Evolutionary conservation across 164 flowering plant genomes (phyloP).

Genomic region (Magnolia changhungtana): DNA sequence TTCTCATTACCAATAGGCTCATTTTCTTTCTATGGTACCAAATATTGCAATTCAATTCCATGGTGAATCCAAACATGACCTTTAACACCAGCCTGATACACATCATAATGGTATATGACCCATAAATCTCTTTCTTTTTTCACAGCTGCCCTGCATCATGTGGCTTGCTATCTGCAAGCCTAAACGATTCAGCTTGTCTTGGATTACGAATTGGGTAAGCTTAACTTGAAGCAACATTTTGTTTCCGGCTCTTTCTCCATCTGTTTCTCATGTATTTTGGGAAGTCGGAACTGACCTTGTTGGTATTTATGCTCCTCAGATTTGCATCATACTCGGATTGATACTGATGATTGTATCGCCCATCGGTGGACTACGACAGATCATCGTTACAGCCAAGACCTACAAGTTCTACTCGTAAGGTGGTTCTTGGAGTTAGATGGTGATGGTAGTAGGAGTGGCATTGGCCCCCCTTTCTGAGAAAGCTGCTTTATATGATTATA

Average conservation of each 20-base stretch:
- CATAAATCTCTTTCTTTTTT: not conserved
- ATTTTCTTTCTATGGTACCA: too few relatives aligned
- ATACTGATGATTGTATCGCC: constrained; percentile 8
- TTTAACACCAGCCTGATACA: not conserved
- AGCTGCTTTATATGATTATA: too few relatives aligned
- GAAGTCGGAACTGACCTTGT: not conserved
- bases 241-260: not conserved
- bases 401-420: constrained; percentile 10
- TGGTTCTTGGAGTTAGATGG: not conserved
- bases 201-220: constrained; percentile 57
- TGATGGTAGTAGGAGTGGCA: not conserved
- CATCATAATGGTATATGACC: not conserved
- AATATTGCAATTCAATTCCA: not conserved
- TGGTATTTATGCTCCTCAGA: not conserved
- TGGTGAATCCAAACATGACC: not conserved
- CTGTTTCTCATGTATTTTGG: not conserved
- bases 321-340: constrained; percentile 14
- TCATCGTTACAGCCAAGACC: constrained; percentile 7
- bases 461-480: not conserved
- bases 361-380: constrained; percentile 10
- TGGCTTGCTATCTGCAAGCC: constrained; percentile 68
- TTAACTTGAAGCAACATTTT: not conserved
- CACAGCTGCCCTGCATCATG: constrained; percentile 74
- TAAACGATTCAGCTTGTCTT: constrained; percentile 50
- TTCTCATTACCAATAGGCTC: too few relatives aligned